Conservation (phyloP, 768 basidiomycete genomes). For the Cystofilobasidium bisporidii region DNA sequence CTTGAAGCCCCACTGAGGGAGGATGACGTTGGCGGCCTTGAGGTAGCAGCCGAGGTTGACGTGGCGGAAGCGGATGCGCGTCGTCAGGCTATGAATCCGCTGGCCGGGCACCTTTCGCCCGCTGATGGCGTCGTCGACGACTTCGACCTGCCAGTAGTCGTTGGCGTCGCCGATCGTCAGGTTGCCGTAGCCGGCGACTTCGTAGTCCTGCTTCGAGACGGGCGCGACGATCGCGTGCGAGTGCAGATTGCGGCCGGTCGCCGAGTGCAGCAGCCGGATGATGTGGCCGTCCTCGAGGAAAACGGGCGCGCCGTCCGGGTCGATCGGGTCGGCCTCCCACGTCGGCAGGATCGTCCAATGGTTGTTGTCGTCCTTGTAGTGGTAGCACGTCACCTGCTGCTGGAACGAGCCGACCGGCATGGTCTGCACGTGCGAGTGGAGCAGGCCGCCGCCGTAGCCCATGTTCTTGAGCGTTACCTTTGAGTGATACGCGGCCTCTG, state of each 20-base stretch:
- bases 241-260: conserved; percentile 85
- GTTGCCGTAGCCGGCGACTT: conserved; percentile 93
- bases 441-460: conserved; percentile 91
- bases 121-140: conserved; percentile 74
- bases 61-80: conserved; percentile 76
- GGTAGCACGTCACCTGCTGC: conserved; percentile 97
- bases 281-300: conserved; percentile 67
- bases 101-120: conserved; percentile 48
- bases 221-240: conserved; percentile 83
- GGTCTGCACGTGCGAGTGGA: conserved; percentile 95
- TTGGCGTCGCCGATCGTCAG: conserved; percentile 72
- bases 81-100: conserved; percentile 80
- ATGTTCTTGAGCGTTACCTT: conserved; percentile 90
- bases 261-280: conserved; percentile 66
- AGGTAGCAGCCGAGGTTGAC: conserved; percentile 71
- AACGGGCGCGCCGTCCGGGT: conserved; percentile 45
- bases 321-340: conserved; percentile 68
- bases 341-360: conserved; percentile 70
- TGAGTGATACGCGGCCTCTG: conserved; percentile 82
- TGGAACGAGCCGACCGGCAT: conserved; percentile 84
- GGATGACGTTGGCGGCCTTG: conserved; percentile 70
- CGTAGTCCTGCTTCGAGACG: conserved; percentile 74
- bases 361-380: conserved; percentile 99
- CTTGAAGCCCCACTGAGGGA: conserved; percentile 99
- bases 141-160: conserved; percentile 86